A percentile compares a stretch with the other conserved stretches of the same genome.
These are phyloP conservation scores for Incumbomyces delicatus DNA, from an alignment of 2,329 filamentous ascomycete genomes.

Conservation along the genomic window DNA sequence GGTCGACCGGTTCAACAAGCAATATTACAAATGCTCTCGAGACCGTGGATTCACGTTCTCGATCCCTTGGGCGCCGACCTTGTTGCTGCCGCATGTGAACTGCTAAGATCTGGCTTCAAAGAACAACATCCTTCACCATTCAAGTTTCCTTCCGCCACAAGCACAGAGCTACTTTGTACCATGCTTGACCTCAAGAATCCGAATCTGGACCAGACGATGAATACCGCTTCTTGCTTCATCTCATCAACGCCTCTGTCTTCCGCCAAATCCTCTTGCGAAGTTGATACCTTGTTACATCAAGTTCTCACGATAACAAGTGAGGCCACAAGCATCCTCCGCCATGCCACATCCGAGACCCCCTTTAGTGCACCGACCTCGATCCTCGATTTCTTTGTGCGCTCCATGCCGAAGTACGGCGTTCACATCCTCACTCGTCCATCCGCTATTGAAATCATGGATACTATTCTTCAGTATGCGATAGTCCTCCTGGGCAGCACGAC, in stretches of 20 bases:
- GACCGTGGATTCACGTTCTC: conserved; percentile 31
- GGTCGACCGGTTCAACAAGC: conserved; percentile 13
- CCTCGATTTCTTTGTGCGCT: conserved; percentile 35
- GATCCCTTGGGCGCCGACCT: conserved; percentile 27
- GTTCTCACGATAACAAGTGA: conserved; percentile 17
- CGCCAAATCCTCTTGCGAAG: conserved; percentile 22
- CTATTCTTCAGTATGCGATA: conserved; percentile 22
- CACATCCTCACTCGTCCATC: conserved; percentile 24
- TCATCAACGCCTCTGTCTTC: conserved; percentile 31
- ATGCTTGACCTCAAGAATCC: conserved; percentile 30
- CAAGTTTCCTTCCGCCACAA: conserved; percentile 33
- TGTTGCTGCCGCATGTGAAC: conserved; percentile 36
- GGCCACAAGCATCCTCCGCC: not conserved
- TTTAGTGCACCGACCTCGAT: conserved; percentile 35
- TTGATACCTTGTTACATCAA: not conserved
- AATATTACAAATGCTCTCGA: conserved; percentile 11
- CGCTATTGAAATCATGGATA: conserved; percentile 23
- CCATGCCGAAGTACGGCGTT: conserved; percentile 33
- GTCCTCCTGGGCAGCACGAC: conserved; percentile 31
- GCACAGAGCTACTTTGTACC: conserved; percentile 30
- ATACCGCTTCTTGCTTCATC: conserved; percentile 36
- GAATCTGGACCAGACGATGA: conserved; percentile 35
- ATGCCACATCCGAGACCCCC: conserved; percentile 16
- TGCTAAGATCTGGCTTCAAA: conserved; percentile 37
- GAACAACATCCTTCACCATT: conserved; percentile 32